Evolutionary conservation across 441 rosid genomes (phyloP).

Genomic region (Raphanus hybrid): DNA sequence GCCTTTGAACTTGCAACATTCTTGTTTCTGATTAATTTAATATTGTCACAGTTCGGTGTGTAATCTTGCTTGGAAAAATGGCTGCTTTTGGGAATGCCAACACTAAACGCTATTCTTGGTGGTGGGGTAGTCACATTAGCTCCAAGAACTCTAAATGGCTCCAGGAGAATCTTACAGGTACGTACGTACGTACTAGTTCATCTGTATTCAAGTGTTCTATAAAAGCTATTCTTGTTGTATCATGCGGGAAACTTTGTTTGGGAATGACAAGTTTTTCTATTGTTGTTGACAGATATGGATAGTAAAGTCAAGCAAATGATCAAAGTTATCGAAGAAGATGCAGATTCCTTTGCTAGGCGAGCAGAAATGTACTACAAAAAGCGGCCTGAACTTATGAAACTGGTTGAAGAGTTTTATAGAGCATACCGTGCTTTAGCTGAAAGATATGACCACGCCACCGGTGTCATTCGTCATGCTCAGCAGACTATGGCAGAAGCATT

Average conservation of each 20-base stretch:
- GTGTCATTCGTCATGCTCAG: constrained; percentile 90
- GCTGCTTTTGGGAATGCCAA: constrained; percentile 51
- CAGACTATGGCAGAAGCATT: constrained; percentile 89
- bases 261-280: background rate
- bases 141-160: constrained; percentile 98
- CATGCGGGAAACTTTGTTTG: too few relatives aligned
- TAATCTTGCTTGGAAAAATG: constrained; percentile 47
- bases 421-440: constrained; percentile 98
- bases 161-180: constrained; percentile 95
- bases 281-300: constrained; percentile 84
- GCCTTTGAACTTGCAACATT: background rate
- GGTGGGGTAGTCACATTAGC: constrained; percentile 97
- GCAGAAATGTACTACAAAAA: constrained; percentile 98
- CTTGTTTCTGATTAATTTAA: background rate
- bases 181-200: background rate
- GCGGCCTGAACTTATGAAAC: constrained; percentile 96
- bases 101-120: constrained; percentile 85
- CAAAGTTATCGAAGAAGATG: constrained; percentile 98
- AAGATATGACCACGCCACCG: constrained; percentile 96
- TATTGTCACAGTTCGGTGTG: too few relatives aligned
- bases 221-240: background rate
- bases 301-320: constrained; percentile 93
- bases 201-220: background rate
- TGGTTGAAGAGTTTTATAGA: constrained; percentile 97
- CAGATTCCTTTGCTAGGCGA: constrained; percentile 98